These are phyloP conservation scores for Firmiana major DNA, from an alignment of 345 rosid genomes.

Conservation along the genomic window DNA sequence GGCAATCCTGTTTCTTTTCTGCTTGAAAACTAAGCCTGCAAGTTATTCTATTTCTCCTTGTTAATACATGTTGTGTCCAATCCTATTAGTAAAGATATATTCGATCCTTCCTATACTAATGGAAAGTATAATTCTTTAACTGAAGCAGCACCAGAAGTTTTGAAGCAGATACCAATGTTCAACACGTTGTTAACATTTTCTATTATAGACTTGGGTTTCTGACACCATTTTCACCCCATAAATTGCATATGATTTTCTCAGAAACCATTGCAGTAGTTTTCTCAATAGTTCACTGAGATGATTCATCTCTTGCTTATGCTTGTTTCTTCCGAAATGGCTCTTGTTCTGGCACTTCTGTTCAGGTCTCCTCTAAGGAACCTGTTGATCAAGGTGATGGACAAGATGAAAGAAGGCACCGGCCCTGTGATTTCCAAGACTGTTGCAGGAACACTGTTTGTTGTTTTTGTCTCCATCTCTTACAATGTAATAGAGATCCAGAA, in stretches of 20 bases:
- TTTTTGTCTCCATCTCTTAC: conserved; percentile 27
- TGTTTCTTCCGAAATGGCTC: conserved; percentile 36
- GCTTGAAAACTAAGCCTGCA: not conserved
- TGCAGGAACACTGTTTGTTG: conserved; percentile 36
- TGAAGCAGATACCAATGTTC: not conserved
- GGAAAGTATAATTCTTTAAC: conserved; percentile 31
- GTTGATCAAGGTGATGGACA: conserved; percentile 32
- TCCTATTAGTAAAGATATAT: conserved; percentile 8
- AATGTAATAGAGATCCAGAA: conserved; percentile 21
- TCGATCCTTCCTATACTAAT: not conserved
- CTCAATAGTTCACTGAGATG: conserved; percentile 20
- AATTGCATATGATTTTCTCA: not conserved
- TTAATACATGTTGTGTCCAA: not conserved
- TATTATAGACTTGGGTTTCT: not conserved
- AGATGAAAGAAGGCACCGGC: conserved; percentile 40
- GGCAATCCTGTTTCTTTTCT: no score
- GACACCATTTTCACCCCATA: not conserved
- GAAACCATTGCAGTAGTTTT: not conserved
- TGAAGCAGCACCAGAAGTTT: conserved; percentile 10
- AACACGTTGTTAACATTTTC: not conserved
- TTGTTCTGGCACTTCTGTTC: conserved; percentile 32
- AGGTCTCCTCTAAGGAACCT: conserved; percentile 38
- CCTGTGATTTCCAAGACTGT: conserved; percentile 41
- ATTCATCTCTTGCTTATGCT: conserved; percentile 35
- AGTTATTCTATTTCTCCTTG: conserved; percentile 7